Base-by-base conservation (phyloP, 768 basidiomycete species). In the Mycena amicta region DNA sequence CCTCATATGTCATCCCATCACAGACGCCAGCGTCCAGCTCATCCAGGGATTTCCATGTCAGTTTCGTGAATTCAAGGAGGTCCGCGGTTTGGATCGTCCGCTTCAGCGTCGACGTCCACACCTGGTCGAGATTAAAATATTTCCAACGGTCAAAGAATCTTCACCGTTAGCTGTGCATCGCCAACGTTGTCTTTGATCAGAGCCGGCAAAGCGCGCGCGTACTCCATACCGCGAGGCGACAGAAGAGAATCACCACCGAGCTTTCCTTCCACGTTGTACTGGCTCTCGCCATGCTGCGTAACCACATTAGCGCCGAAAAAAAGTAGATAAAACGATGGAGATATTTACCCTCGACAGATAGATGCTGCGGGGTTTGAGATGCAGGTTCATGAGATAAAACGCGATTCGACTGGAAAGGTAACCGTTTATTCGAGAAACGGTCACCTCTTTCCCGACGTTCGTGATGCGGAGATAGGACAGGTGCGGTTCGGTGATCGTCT, bases 201-300 rank as follows among this genome's bases (percentile, higher is more conserved):
- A 25, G 82, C 86, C 2, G 97, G 97, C 13, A 99, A 80, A 3
- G 94, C 92, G 18, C 75, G 73, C 6, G 95, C 88, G 72, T 99
- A 99, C 65, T 88, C 75, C 77, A 89, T 80, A 2, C 97, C 97
- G 56, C 88, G 85, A 28, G 82, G 79, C 0, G 95, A 98, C 45
- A 99, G 77, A 18, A 86, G 72, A 0, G 97, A 92, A 70, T 99
- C 97, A n/a, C 97, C 97, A 23, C 97, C 97, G 59, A 99, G 97
- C 76, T 95, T 92, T 12, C 96, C 96, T 64, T 93, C 88, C 4
- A 99, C 85, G 67, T 99, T 99, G 75, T 84, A 98, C 74, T 94
- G 92, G 67, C 94, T 97, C 74, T 99, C 97, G 13, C 97, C 97
- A 67, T 99, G 97, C 95, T 98, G n/a, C n/a, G n/a, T n/a, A n/a